Conservation (phyloP, 352 stramenopile species). For the Globisporangium megalacanthum region DNA sequence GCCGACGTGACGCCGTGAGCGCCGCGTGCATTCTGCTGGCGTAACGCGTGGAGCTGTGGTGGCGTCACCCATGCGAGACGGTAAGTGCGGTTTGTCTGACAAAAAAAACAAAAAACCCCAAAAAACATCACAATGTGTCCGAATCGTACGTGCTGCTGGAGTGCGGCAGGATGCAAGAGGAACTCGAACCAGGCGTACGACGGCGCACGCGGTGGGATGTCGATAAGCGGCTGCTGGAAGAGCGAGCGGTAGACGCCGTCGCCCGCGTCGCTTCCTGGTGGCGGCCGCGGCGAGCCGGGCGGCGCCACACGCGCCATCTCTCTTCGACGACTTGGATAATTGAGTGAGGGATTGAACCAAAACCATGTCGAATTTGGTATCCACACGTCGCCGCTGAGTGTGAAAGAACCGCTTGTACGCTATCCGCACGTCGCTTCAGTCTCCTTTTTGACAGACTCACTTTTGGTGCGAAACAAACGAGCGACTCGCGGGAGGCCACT, state of each 20-base stretch:
- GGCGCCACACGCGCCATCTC: slow-evolving; percentile 44
- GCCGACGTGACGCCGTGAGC: slow-evolving; percentile 57
- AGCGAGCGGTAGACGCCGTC: slow-evolving; percentile 79
- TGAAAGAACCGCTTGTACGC: too few species aligned
- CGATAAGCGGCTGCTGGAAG: slow-evolving; percentile 78
- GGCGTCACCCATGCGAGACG: neutral
- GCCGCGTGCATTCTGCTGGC: slow-evolving; percentile 34
- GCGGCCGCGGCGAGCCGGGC: slow-evolving; percentile 53
- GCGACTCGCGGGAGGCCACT: neutral
- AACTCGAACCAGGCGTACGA: slow-evolving; percentile 86
- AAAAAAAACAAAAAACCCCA: neutral
- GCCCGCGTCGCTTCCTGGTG: slow-evolving; percentile 23
- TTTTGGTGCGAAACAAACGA: neutral
- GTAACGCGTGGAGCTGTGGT: slow-evolving; percentile 42
- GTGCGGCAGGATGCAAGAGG: slow-evolving; percentile 68
- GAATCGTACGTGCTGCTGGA: slow-evolving; percentile 54
- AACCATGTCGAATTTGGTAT: too few species aligned
- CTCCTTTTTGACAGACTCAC: neutral
- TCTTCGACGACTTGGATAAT: neutral
- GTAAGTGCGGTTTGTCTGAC: neutral
- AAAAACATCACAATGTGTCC: slow-evolving; percentile 4
- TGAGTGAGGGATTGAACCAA: too few species aligned
- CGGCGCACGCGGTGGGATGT: slow-evolving; percentile 55
- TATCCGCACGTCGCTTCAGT: too few species aligned
- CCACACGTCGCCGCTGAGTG: too few species aligned